Evolutionary conservation across 768 basidiomycete genomes (phyloP).

Genomic region (Kwoniella newhampshirensis): DNA sequence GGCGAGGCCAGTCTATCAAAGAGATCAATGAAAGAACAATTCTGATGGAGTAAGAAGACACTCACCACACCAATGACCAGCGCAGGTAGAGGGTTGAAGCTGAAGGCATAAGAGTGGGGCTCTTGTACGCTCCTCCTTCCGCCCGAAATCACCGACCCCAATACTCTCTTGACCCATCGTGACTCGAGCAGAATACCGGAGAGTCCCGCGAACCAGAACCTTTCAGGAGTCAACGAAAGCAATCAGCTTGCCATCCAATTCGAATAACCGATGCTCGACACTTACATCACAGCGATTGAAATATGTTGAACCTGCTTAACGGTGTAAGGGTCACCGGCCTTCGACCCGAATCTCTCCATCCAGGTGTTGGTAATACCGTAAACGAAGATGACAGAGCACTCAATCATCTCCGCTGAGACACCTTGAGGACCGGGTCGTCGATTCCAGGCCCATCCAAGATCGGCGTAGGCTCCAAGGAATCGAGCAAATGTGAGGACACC

Average conservation of each 20-base stretch:
- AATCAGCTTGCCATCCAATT: conserved; percentile 38
- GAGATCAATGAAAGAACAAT: background rate
- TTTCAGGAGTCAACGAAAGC: conserved; percentile 46
- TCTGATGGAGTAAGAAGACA: conserved; percentile 4
- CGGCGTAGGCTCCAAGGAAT: conserved; percentile 84
- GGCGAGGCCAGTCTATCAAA: conserved; percentile 68
- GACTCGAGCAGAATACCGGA: conserved; percentile 88
- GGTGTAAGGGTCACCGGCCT: conserved; percentile 76
- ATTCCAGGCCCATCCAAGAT: conserved; percentile 96
- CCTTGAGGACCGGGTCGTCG: conserved; percentile 29
- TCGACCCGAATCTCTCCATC: conserved; percentile 92
- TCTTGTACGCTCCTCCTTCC: conserved; percentile 56
- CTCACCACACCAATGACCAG: conserved; percentile 75
- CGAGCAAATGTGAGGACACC: conserved; percentile 86
- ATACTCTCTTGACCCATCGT: conserved; percentile 67
- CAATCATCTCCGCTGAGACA: conserved; percentile 53
- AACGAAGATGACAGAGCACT: conserved; percentile 64
- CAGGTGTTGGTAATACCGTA: conserved; percentile 91
- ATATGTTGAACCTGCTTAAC: conserved; percentile 94
- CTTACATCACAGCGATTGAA: conserved; percentile 68
- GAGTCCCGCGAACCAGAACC: conserved; percentile 93
- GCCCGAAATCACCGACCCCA: conserved; percentile 62
- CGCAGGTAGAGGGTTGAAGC: conserved; percentile 91
- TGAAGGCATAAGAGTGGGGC: conserved; percentile 70
- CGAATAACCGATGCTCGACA: conserved; percentile 1